Base-by-base conservation (phyloP, 2,329 filamentous ascomycete species). In the Botrytis galanthina region DNA sequence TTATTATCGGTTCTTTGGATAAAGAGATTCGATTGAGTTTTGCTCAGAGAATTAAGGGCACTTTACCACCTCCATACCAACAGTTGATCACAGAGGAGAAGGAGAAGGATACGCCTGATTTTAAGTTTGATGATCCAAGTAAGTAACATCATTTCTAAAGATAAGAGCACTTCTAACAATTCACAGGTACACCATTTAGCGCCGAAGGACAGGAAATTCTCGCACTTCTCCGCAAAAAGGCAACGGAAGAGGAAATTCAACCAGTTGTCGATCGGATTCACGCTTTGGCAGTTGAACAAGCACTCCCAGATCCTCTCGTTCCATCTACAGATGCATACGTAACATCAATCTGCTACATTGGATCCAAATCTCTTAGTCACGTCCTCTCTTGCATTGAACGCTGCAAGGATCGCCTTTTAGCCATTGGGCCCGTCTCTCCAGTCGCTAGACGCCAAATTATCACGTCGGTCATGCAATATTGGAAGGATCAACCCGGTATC, bases 21-120 rank as follows among this genome's bases (percentile, higher is more conserved):
- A 98, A 98, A 85, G 96, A 99, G 84, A 97, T 99, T 77, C 92
- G 96, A 8, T 86, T 99, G 68, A 98, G 94, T 80, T 99, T 99
- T 82, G 94, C 96, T 0, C 95, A 97, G 83, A 91, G 96, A 73
- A 97, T 99, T 80, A 95, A 96, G 82, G 95, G 95, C 75, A 98
- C 96, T 8, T 85, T 99, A 12, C 96, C 95, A 1, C 90, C 92
- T 71, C 89, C 91, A 12, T 98, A 97, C 80, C 90, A 95, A 78
- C 84, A 86, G 4, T 84, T 99, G 74, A 95, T 99, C 76, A 88
- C 92, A 0, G 90, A 93, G 70, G 93, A 92, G 77, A 97, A 97
- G 81, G 95, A 98, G 82, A 94, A 96, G 80, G 96, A 99, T 80
- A 93, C 92, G n/a, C 96, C 96, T 0, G 92, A 95, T 75, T 98